Evolutionary conservation across 345 rosid genomes (phyloP).

Genomic region (Populus simonii): DNA sequence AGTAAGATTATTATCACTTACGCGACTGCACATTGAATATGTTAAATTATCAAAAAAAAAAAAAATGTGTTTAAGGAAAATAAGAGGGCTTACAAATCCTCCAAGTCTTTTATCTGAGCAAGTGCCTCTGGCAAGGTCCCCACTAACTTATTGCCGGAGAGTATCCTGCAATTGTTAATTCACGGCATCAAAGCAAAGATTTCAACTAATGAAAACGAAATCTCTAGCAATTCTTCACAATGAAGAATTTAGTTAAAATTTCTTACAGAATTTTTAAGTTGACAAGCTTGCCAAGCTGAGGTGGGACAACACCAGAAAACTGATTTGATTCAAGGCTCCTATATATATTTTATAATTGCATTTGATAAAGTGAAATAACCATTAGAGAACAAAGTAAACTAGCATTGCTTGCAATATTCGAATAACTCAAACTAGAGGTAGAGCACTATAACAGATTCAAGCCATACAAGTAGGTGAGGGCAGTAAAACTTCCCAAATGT

Average conservation of each 20-base stretch:
- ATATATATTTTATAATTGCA: background rate
- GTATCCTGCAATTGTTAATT: background rate
- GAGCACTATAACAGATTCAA: background rate
- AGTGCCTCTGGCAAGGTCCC: background rate
- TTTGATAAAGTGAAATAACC: background rate
- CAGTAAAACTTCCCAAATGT: constrained; percentile 1
- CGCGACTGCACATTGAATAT: constrained; percentile 14
- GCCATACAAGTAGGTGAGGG: constrained; percentile 15
- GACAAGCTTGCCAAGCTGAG: no score
- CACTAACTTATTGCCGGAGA: background rate
- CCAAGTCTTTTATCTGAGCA: background rate
- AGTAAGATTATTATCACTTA: constrained; percentile 14
- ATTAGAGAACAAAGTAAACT: background rate
- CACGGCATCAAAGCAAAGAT: no score
- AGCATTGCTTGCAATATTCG: no score
- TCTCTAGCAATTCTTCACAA: no score
- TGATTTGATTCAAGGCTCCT: no score
- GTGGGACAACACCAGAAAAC: no score
- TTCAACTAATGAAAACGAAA: background rate
- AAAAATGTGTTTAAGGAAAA: background rate
- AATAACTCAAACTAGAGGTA: background rate
- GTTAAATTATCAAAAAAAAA: background rate
- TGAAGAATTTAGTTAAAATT: no score
- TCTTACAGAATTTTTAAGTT: constrained; percentile 7
- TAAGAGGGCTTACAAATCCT: background rate